Evolutionary conservation across 495 filamentous ascomycete species (phyloP).

Genomic region (Hypomontagnella monticulosa): DNA sequence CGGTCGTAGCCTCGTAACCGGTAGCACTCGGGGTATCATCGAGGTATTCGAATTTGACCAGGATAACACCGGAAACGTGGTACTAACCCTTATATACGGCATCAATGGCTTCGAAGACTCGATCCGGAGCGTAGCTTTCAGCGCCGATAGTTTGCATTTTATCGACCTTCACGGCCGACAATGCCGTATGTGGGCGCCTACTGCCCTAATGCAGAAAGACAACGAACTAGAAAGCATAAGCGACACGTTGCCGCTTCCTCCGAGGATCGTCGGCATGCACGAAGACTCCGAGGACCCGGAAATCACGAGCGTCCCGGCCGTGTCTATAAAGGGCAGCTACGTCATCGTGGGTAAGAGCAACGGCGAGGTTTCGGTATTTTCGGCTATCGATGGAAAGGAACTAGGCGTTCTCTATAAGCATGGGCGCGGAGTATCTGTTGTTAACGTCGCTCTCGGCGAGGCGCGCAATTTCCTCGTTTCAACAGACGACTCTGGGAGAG

Average conservation of each 20-base stretch:
- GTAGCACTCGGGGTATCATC: neutral
- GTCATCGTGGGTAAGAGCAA: constrained; percentile 1
- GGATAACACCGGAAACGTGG: neutral
- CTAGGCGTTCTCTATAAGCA: neutral
- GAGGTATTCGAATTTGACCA: constrained; percentile 6
- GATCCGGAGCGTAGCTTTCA: constrained; percentile 4
- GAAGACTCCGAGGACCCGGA: neutral
- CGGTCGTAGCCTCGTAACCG: neutral
- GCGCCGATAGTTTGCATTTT: neutral
- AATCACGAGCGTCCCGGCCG: neutral
- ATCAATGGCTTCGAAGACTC: neutral
- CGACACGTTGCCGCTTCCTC: neutral
- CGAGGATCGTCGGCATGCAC: neutral
- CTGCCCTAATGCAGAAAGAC: neutral
- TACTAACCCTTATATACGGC: neutral
- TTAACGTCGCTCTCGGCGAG: neutral
- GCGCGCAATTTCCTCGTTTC: neutral
- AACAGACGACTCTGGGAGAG: neutral
- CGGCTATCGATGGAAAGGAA: neutral
- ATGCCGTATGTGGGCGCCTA: constrained; percentile 6
- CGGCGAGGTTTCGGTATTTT: neutral
- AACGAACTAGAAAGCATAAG: neutral
- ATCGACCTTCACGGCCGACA: constrained; percentile 1
- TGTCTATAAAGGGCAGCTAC: neutral
- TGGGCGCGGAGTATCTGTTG: neutral